Conservation (phyloP, 805 yeast genomes). For the Wickerhamiella bombiphila region DNA sequence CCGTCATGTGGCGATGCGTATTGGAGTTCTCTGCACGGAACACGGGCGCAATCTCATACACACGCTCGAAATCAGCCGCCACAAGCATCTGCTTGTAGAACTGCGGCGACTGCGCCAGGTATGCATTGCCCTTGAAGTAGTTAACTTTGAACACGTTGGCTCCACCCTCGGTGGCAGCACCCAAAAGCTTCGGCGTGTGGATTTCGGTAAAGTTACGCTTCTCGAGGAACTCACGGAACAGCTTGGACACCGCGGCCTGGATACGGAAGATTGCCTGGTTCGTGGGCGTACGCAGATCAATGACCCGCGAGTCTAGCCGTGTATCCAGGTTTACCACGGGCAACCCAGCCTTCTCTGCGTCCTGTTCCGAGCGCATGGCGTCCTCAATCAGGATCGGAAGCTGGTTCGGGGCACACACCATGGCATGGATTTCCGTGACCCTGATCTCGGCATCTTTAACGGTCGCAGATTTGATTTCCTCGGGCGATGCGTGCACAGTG, state of each 20-base stretch:
- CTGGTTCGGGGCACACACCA: conserved; percentile 81
- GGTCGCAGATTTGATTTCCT: conserved; percentile 78
- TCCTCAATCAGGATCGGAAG: conserved; percentile 93
- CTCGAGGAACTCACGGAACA: conserved; percentile 78
- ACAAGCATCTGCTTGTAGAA: conserved; percentile 94
- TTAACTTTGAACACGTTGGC: conserved; percentile 88
- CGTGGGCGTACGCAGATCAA: conserved; percentile 91
- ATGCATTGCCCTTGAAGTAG: conserved; percentile 87
- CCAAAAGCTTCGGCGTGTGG: conserved; percentile 91
- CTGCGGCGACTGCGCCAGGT: conserved; percentile 96
- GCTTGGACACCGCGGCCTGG: conserved; percentile 72
- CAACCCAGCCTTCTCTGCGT: conserved; percentile 62
- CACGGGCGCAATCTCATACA: conserved; percentile 92
- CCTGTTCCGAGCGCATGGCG: conserved; percentile 87
- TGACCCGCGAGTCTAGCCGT: conserved; percentile 85
- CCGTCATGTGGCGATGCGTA: conserved; percentile 99
- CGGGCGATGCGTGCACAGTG: conserved; percentile 66
- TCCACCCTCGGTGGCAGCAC: conserved; percentile 97
- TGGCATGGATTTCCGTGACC: conserved; percentile 54
- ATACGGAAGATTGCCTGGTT: conserved; percentile 95
- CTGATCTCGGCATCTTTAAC: conserved; percentile 81
- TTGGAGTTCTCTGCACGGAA: conserved; percentile 98
- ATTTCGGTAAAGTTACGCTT: conserved; percentile 66
- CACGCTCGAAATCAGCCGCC: conserved; percentile 95
- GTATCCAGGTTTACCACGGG: conserved; percentile 96